Conservation (phyloP, 345 rosid genomes). For the Isatis tinctoria region DNA sequence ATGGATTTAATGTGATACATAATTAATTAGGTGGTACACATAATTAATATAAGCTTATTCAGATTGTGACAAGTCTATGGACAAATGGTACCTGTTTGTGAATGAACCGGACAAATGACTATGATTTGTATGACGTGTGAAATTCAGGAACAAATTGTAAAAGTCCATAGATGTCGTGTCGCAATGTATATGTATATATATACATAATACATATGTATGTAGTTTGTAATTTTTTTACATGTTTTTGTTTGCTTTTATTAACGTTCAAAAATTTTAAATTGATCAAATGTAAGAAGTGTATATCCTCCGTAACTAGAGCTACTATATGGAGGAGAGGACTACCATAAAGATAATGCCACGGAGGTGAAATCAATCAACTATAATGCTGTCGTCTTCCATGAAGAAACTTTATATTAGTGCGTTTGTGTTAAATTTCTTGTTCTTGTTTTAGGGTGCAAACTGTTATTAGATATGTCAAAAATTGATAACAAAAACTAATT, state of each 20-base stretch:
- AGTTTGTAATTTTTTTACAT: not conserved
- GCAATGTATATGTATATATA: not conserved
- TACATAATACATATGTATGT: not conserved
- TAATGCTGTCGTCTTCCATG: too few species aligned
- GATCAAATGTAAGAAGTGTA: too few species aligned
- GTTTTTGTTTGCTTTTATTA: not conserved
- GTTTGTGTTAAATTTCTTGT: too few species aligned
- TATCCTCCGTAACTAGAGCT: too few species aligned
- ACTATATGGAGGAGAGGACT: too few species aligned
- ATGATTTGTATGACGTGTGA: not conserved
- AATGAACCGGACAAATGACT: conserved; percentile 1
- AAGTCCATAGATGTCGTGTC: not conserved
- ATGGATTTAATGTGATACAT: not conserved
- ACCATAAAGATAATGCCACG: too few species aligned
- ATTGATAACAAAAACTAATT: too few species aligned
- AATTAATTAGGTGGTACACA: not conserved
- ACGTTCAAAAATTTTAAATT: too few species aligned
- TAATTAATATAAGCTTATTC: not conserved
- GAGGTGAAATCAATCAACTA: too few species aligned
- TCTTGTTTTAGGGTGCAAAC: too few species aligned
- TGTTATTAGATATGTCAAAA: too few species aligned
- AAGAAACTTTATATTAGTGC: too few species aligned
- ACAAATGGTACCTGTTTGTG: not conserved
- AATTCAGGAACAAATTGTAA: not conserved
- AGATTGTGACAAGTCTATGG: conserved; percentile 9